Evolutionary conservation across 345 rosid genomes (phyloP).

Genomic region (Nephelium lappaceum): DNA sequence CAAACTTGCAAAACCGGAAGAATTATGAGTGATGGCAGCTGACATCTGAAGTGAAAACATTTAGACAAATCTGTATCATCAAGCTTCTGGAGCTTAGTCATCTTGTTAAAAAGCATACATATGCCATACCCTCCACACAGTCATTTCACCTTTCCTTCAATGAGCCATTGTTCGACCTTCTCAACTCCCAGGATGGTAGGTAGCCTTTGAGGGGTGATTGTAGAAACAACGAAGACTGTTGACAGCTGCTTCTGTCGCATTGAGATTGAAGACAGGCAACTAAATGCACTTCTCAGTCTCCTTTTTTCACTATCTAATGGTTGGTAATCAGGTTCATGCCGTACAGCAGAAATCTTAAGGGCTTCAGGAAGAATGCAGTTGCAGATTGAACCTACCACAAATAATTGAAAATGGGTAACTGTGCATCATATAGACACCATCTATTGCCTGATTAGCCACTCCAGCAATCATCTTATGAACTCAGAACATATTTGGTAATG

Average conservation of each 20-base stretch:
- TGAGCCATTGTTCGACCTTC: slow-evolving; percentile 61
- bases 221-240: slow-evolving; percentile 60
- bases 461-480: neutral
- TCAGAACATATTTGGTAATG: neutral
- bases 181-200: slow-evolving; percentile 83
- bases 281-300: slow-evolving; percentile 64
- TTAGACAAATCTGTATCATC: neutral
- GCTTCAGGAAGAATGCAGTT: slow-evolving; percentile 90
- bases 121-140: neutral
- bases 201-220: slow-evolving; percentile 88
- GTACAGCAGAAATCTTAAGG: slow-evolving; percentile 63
- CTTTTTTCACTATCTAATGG: slow-evolving; percentile 66
- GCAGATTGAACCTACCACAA: slow-evolving; percentile 73
- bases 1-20: slow-evolving; percentile 7
- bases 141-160: slow-evolving; percentile 67
- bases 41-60: neutral
- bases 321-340: slow-evolving; percentile 61
- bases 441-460: neutral
- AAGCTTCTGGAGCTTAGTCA: neutral
- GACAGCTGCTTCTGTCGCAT: slow-evolving; percentile 80
- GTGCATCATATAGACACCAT: slow-evolving; percentile 18
- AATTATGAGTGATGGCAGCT: neutral
- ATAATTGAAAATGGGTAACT: slow-evolving; percentile 22
- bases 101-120: neutral
- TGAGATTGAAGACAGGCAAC: slow-evolving; percentile 78